Evolutionary conservation across 768 basidiomycete species (phyloP).

Genomic region (Tephrocybe sp.): DNA sequence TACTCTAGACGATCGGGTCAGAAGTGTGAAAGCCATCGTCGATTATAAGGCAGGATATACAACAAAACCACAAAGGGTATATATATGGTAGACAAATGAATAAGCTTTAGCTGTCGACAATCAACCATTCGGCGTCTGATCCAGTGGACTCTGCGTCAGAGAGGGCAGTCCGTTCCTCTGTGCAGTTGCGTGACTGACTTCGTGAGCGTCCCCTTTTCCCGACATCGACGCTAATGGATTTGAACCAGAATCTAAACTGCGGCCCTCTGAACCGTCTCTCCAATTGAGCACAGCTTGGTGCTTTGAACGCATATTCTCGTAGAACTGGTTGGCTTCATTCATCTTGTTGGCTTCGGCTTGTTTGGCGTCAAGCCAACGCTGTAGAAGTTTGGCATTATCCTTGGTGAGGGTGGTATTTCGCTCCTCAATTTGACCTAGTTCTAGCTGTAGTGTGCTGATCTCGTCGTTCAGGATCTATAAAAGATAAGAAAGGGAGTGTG

Average conservation of each 20-base stretch:
- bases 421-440: conserved; percentile 86
- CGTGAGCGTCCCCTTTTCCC: conserved; percentile 70
- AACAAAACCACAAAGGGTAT: conserved; percentile 30
- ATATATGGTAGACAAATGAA: conserved; percentile 11
- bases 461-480: conserved; percentile 90
- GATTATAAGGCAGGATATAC: conserved; percentile 22
- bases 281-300: conserved; percentile 61
- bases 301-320: conserved; percentile 80
- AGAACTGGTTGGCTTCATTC: conserved; percentile 91
- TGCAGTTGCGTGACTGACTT: conserved; percentile 40
- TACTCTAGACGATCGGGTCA: background rate
- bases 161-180: conserved; percentile 74
- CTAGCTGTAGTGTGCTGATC: conserved; percentile 86
- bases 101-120: conserved; percentile 45
- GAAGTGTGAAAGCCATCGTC: background rate
- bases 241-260: conserved; percentile 26
- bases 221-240: conserved; percentile 38
- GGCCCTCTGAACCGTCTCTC: conserved; percentile 40
- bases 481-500: background rate
- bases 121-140: conserved; percentile 92
- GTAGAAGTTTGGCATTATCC: conserved; percentile 93
- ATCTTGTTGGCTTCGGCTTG: conserved; percentile 90
- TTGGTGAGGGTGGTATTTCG: conserved; percentile 83
- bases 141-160: conserved; percentile 65
- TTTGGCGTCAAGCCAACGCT: conserved; percentile 96